Evolutionary conservation across 495 filamentous ascomycete genomes (phyloP).

Genomic region (Trichodelitschia bisporula): DNA sequence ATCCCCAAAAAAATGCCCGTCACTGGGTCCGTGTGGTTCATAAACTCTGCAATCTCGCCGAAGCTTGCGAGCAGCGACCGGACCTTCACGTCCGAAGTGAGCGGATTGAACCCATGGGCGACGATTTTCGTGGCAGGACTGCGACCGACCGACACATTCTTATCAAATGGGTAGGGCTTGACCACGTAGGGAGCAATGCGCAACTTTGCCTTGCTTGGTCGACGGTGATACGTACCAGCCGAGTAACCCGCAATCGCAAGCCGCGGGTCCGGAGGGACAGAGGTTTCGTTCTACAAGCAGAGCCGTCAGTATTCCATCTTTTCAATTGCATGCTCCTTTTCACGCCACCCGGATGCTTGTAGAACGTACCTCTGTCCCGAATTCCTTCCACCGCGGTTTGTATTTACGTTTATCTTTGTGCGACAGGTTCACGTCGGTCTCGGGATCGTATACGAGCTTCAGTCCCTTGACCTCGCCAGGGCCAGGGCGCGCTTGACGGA

Average conservation of each 20-base stretch:
- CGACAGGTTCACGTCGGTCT: slow-evolving; percentile 32
- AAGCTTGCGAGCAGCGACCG: slow-evolving; percentile 61
- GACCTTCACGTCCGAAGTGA: slow-evolving; percentile 56
- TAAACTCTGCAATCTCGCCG: slow-evolving; percentile 70
- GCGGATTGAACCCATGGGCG: slow-evolving; percentile 77
- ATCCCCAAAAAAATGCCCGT: slow-evolving; percentile 85
- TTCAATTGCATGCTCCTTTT: too few species aligned
- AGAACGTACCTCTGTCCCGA: slow-evolving; percentile 26
- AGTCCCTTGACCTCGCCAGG: slow-evolving; percentile 37
- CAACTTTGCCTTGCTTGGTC: slow-evolving; percentile 43
- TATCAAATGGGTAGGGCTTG: slow-evolving; percentile 53
- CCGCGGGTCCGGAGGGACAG: slow-evolving; percentile 51
- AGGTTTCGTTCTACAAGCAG: slow-evolving; percentile 39
- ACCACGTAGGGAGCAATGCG: slow-evolving; percentile 56
- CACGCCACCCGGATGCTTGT: too few species aligned
- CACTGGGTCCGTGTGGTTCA: slow-evolving; percentile 75
- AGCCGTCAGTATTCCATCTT: too few species aligned
- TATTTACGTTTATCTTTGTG: slow-evolving; percentile 37
- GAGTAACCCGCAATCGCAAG: slow-evolving; percentile 36
- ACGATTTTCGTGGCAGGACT: slow-evolving; percentile 76
- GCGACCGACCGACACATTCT: slow-evolving; percentile 57
- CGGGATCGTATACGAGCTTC: slow-evolving; percentile 52
- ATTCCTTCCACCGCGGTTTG: slow-evolving; percentile 39
- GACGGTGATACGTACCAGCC: slow-evolving; percentile 14
- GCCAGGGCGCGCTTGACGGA: slow-evolving; percentile 34